Percentiles rank a stretch among this genome's conserved stretches.
These are phyloP conservation scores for Lyophyllum atratum DNA, from an alignment of 768 basidiomycete genomes.

Conservation along the genomic window DNA sequence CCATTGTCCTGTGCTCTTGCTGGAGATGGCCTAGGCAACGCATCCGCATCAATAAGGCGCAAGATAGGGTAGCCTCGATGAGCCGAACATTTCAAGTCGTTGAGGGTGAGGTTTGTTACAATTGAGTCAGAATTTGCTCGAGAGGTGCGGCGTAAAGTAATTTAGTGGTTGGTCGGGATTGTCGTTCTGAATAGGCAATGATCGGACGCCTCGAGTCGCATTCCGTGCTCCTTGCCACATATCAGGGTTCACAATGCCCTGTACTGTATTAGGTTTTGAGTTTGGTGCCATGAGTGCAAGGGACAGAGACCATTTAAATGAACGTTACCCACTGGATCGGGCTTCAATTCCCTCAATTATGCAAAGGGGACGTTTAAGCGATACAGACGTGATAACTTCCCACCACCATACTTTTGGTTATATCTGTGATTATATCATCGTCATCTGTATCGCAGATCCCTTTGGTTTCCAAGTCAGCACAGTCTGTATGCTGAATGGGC, in stretches of 20 bases:
- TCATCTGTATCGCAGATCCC: constrained; percentile 28
- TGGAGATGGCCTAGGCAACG: constrained; percentile 13
- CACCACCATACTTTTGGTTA: not conserved
- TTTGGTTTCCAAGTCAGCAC: constrained; percentile 30
- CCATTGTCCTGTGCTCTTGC: constrained; percentile 4
- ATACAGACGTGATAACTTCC: constrained; percentile 14
- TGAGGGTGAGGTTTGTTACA: not conserved
- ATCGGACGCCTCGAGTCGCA: not conserved
- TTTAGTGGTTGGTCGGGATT: not conserved
- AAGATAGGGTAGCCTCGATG: constrained; percentile 3
- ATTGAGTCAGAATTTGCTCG: not conserved
- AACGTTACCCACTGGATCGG: constrained; percentile 13
- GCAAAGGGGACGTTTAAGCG: constrained; percentile 14
- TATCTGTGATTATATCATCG: constrained; percentile 10
- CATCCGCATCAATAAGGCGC: constrained; percentile 13
- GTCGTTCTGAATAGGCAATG: not conserved
- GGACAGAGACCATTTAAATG: constrained; percentile 18
- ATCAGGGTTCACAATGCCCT: too few species aligned
- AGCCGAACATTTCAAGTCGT: not conserved
- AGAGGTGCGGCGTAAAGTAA: not conserved
- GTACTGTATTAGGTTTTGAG: constrained; percentile 11
- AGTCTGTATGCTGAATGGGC: constrained; percentile 12
- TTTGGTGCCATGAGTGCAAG: constrained; percentile 24
- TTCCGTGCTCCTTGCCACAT: too few species aligned
- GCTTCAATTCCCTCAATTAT: constrained; percentile 12